These are phyloP conservation scores for Phlebopus sp. DNA, from an alignment of 1,284 basidiomycete species.

Conservation along the genomic window DNA sequence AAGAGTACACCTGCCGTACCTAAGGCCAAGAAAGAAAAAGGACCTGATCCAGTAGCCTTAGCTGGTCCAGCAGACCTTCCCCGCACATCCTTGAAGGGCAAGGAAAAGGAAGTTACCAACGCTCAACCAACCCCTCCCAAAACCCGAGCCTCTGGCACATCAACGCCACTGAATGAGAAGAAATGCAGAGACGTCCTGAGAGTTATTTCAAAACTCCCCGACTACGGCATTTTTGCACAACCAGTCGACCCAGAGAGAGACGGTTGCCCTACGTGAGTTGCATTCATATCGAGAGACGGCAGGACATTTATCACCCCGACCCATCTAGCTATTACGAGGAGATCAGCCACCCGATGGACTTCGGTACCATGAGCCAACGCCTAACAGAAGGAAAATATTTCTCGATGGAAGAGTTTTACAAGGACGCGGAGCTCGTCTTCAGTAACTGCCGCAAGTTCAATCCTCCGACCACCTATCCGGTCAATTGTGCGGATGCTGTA, in stretches of 20 bases:
- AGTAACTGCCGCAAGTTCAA: conserved; percentile 91
- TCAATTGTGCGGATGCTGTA: conserved; percentile 67
- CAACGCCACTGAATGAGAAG: conserved; percentile 66
- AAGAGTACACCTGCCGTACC: conserved; percentile 25
- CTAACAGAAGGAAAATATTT: conserved; percentile 66
- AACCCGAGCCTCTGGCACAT: conserved; percentile 40
- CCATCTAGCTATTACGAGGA: conserved; percentile 84
- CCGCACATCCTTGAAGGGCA: conserved; percentile 56
- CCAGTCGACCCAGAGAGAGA: conserved; percentile 86
- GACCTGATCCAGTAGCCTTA: conserved; percentile 29
- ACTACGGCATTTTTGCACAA: conserved; percentile 74
- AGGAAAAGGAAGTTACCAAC: conserved; percentile 52
- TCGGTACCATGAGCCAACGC: conserved; percentile 80
- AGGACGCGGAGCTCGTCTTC: conserved; percentile 84
- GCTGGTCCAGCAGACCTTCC: conserved; percentile 33
- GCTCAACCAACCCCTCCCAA: conserved; percentile 38
- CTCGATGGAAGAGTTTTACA: conserved; percentile 79
- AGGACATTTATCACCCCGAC: conserved; percentile 1
- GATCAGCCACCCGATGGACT: conserved; percentile 93
- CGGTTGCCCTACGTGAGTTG: conserved; percentile 82
- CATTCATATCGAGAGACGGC: not conserved
- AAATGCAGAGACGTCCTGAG: conserved; percentile 78
- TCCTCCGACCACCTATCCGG: conserved; percentile 74
- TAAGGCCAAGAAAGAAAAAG: conserved; percentile 46
- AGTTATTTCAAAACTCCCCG: conserved; percentile 62